Conservation (phyloP, 345 rosid genomes). For the Clausena lansium region DNA sequence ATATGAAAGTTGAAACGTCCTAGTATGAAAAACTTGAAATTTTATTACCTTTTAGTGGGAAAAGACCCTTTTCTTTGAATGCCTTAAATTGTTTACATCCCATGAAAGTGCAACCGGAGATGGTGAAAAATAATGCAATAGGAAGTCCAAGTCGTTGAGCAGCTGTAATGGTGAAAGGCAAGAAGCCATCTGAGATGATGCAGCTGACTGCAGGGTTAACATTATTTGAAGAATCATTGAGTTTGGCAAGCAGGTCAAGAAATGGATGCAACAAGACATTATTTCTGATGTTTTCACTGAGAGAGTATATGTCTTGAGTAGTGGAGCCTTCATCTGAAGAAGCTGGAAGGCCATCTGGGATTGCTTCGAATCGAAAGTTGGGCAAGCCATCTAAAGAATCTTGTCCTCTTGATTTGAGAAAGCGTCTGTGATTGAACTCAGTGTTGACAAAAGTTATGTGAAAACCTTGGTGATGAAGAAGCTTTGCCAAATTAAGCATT, state of each 20-base stretch:
- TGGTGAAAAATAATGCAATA: not conserved
- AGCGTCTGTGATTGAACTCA: not conserved
- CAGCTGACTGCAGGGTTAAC: not conserved
- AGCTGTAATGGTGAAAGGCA: not conserved
- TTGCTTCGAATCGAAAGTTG: not conserved
- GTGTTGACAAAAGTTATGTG: not conserved
- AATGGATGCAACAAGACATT: not conserved
- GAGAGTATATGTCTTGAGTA: not conserved
- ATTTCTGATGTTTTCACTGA: not conserved
- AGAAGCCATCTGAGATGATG: not conserved
- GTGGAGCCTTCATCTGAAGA: not conserved
- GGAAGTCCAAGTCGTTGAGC: not conserved
- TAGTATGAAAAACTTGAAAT: too few species aligned
- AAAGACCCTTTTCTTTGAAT: not conserved
- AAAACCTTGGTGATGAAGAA: conserved; percentile 2
- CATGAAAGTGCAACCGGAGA: not conserved
- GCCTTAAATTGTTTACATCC: not conserved
- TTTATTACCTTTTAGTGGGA: not conserved
- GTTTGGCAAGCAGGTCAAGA: not conserved
- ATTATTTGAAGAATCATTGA: not conserved
- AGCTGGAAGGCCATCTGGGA: not conserved
- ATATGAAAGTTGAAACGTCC: too few species aligned
- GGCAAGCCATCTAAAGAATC: not conserved
- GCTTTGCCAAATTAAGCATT: not conserved
- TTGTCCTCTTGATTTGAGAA: not conserved